Conservation (phyloP, 208 protist species). For the Acanthamoeba culbertsoni region DNA sequence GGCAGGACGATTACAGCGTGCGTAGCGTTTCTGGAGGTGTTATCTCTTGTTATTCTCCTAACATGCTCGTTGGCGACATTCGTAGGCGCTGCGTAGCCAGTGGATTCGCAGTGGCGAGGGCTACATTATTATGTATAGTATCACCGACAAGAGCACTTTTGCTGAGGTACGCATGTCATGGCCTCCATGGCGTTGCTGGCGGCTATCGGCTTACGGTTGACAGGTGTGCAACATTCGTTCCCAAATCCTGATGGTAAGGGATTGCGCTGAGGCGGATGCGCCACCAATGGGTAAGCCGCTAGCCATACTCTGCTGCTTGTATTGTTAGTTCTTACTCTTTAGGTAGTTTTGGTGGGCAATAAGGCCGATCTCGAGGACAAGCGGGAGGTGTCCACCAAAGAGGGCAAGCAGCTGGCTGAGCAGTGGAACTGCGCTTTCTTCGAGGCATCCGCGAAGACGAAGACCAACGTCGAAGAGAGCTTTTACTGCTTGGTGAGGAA, state of each 20-base stretch:
- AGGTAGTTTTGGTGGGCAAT: constrained; percentile 71
- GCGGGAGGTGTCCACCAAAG: constrained; percentile 71
- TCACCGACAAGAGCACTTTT: constrained; percentile 79
- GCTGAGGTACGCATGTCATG: constrained; percentile 68
- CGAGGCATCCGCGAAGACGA: constrained; percentile 77
- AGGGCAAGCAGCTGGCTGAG: constrained; percentile 79
- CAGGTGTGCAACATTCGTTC: constrained; percentile 1
- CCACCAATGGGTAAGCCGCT: constrained; percentile 60
- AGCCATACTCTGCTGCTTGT: not conserved
- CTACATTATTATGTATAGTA: constrained; percentile 81
- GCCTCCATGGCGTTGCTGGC: not conserved
- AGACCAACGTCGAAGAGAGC: constrained; percentile 82
- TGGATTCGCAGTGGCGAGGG: constrained; percentile 72
- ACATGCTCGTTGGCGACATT: not conserved
- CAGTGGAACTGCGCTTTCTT: constrained; percentile 62
- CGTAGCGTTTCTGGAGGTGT: not conserved
- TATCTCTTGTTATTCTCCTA: not conserved
- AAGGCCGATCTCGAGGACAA: constrained; percentile 81
- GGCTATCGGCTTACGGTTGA: not conserved
- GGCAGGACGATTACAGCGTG: constrained; percentile 41
- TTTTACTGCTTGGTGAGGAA: constrained; percentile 83
- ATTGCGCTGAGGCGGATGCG: constrained; percentile 79
- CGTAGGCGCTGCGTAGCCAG: not conserved
- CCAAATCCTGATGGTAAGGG: constrained; percentile 68
- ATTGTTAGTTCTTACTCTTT: not conserved